phyloP scores from a whole-genome alignment of 2,329 filamentous ascomycete species.

The Fusarium tuaranense region DNA sequence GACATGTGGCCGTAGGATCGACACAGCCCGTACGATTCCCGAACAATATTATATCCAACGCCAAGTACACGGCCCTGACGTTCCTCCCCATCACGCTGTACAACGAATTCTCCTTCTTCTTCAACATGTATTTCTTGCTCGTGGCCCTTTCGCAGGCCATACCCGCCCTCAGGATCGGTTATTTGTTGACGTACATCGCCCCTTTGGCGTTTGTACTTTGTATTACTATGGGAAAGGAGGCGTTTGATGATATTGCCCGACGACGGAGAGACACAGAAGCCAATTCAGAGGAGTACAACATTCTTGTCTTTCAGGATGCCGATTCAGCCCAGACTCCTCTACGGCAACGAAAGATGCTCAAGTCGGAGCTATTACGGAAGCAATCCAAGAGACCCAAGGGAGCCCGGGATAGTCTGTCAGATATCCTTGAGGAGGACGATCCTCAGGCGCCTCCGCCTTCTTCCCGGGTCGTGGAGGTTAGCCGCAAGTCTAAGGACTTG shows the following conservation, averaged over 20 bases:
- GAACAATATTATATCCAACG: slow-evolving; percentile 92
- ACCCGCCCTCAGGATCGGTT: slow-evolving; percentile 89
- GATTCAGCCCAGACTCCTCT: slow-evolving; percentile 53
- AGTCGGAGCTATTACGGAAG: slow-evolving; percentile 54
- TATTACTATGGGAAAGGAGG: slow-evolving; percentile 96
- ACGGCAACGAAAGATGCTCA: slow-evolving; percentile 55
- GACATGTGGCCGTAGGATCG: slow-evolving; percentile 81
- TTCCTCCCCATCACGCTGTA: slow-evolving; percentile 96
- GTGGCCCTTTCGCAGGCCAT: slow-evolving; percentile 95
- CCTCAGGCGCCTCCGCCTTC: slow-evolving; percentile 55
- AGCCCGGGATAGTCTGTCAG: slow-evolving; percentile 60
- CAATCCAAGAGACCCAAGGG: slow-evolving; percentile 47
- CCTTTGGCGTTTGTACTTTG: slow-evolving; percentile 91
- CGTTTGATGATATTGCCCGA: slow-evolving; percentile 90
- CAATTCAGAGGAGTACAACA: slow-evolving; percentile 89
- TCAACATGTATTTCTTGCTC: slow-evolving; percentile 98
- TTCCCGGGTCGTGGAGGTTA: slow-evolving; percentile 71
- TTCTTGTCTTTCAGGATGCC: slow-evolving; percentile 77
- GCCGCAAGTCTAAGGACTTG: slow-evolving; percentile 86
- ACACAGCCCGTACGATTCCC: slow-evolving; percentile 82
- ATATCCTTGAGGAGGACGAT: slow-evolving; percentile 76
- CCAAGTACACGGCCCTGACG: slow-evolving; percentile 95
- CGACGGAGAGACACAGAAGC: slow-evolving; percentile 91
- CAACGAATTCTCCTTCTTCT: slow-evolving; percentile 99
- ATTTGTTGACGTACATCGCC: slow-evolving; percentile 93